Evolutionary conservation across 345 rosid species (phyloP).

Genomic region (Excoecaria agallocha): DNA sequence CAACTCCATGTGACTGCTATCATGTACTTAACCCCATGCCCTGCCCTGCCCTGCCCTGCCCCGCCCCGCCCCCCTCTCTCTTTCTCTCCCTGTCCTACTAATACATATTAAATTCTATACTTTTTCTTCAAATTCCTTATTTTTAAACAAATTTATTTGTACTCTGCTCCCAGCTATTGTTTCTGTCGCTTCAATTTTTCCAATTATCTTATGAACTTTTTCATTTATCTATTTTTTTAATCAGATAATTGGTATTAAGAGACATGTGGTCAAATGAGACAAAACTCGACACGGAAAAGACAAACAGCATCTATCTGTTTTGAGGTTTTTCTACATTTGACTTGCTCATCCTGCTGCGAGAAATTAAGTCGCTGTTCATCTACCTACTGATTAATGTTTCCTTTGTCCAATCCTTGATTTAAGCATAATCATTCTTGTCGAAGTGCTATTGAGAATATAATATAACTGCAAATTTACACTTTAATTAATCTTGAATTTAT

Average conservation of each 20-base stretch:
- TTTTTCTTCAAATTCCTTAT: too few species aligned
- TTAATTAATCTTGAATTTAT: too few species aligned
- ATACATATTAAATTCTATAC: too few species aligned
- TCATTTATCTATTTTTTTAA: too few species aligned
- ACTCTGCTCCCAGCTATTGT: not conserved
- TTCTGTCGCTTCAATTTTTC: too few species aligned
- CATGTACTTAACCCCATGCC: not conserved
- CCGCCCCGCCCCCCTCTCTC: too few species aligned
- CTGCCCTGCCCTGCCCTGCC: too few species aligned
- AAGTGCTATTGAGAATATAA: too few species aligned
- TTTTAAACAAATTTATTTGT: not conserved
- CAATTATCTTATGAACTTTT: too few species aligned
- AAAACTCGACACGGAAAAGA: not conserved
- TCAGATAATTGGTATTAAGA: not conserved
- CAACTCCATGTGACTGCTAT: conserved; percentile 35
- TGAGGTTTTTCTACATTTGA: not conserved
- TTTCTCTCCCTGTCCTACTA: too few species aligned
- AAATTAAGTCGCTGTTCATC: not conserved
- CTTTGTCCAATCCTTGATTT: not conserved
- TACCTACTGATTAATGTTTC: conserved; percentile 2
- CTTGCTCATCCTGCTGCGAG: not conserved
- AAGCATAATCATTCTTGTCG: too few species aligned
- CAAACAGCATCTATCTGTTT: not conserved
- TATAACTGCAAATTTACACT: too few species aligned
- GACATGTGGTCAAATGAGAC: not conserved